Evolutionary conservation across 768 basidiomycete species (phyloP).

Genomic region (Gloeopeniophorella convolvens): DNA sequence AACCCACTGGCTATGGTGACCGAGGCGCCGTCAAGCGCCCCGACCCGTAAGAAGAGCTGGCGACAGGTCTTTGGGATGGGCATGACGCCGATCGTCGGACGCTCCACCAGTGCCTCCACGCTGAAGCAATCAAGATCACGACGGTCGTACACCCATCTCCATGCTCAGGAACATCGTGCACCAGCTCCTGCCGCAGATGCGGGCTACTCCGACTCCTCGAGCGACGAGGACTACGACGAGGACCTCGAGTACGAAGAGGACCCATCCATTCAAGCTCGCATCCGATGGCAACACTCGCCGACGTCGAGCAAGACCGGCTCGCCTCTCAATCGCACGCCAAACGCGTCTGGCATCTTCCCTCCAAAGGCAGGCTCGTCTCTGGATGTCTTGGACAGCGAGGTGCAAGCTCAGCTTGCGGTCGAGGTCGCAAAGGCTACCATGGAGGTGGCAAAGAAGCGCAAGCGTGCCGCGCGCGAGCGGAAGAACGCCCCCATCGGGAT

Average conservation of each 20-base stretch:
- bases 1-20: slow-evolving; percentile 90
- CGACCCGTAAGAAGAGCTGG: slow-evolving; percentile 29
- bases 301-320: not conserved
- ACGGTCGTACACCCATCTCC: slow-evolving; percentile 6
- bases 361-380: not conserved
- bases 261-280: slow-evolving; percentile 66
- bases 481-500: slow-evolving; percentile 64
- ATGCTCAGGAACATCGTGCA: not conserved
- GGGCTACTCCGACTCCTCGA: slow-evolving; percentile 10
- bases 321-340: not conserved
- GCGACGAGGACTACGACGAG: slow-evolving; percentile 33
- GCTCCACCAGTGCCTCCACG: slow-evolving; percentile 15
- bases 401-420: slow-evolving; percentile 14
- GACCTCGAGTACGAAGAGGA: slow-evolving; percentile 50
- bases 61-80: slow-evolving; percentile 26
- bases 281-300: slow-evolving; percentile 27
- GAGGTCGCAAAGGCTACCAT: slow-evolving; percentile 16
- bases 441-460: slow-evolving; percentile 17
- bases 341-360: not conserved
- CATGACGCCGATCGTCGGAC: slow-evolving; percentile 21
- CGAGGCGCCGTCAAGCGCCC: slow-evolving; percentile 35
- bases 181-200: not conserved
- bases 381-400: slow-evolving; percentile 6
- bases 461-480: slow-evolving; percentile 15
- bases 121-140: slow-evolving; percentile 17